Evolutionary conservation across 2,329 filamentous ascomycete genomes (phyloP), one percentile per base, ranked within the genome.

Genomic region (Juglanconis sp.): DNA sequence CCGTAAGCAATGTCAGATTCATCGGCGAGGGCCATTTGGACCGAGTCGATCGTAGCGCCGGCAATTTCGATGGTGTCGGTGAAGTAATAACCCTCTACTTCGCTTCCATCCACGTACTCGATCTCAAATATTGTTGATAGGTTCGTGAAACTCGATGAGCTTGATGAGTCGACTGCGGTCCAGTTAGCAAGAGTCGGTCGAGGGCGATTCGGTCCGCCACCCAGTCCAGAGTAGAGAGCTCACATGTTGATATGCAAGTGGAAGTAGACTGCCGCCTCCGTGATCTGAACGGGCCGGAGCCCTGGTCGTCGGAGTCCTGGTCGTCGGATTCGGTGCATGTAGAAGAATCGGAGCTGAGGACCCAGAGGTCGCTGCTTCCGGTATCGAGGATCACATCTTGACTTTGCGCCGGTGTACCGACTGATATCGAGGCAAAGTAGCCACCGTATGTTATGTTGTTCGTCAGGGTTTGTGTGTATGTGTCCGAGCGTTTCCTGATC

Each of bases 351-450:
- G 67, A 58, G 60, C 70, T 66, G 63, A 82, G 73, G 47, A 87
- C 74, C 85, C 85, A 88, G 4, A 85, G 79, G 68, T 88, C 86
- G 64, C 81, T 85, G 69, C 82, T 86, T 32, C 85, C 86, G 2
- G 85, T 88, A 70, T 88, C 85, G 63, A 87, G 77, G 56, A 83
- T 76, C 65, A 88, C 76, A 57, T 72, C 76, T 53, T 87, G 71
- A 2, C 71, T 70, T 71, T 88, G 85, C 0, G 76, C 73, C 1
- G 86, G 86, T 0, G 84, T 86, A 52, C 86, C 86, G 48, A 88
- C 71, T 15, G 74, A 73, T 49, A 88, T 77, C 55, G 83, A 77
- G 48, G 81, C 79, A 67, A 80, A 85, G 73, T 86, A 87, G 11
- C 81, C 79, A 32, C 81, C 83, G 52, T 77, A 79, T 0, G 77